A percentile compares a stretch with the other conserved stretches of the same genome.
Conservation (phyloP, 2,329 filamentous ascomycete genomes). For the Diaporthe amygdali region DNA sequence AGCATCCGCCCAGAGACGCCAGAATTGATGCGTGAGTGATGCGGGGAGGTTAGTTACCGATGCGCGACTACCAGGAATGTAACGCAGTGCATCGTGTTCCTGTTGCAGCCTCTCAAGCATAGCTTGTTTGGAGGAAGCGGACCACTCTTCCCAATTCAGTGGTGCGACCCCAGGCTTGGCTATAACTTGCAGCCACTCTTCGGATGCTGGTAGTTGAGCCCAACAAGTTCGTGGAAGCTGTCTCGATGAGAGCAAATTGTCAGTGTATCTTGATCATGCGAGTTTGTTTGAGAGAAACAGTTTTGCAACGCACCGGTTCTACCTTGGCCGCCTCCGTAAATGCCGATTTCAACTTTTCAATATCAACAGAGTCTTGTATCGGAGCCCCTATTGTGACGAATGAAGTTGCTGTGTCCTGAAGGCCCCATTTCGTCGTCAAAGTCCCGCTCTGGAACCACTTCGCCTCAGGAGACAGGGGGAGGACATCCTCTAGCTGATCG, state of each 20-base stretch:
- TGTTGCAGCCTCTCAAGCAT: neutral
- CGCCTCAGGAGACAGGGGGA: neutral
- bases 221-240: neutral
- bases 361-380: neutral
- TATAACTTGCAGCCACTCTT: neutral
- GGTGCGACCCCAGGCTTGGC: neutral
- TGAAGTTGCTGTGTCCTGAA: neutral
- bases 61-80: neutral
- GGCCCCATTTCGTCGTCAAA: neutral
- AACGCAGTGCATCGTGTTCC: neutral
- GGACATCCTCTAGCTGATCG: neutral
- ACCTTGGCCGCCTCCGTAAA: neutral
- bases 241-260: neutral
- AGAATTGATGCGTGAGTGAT: neutral
- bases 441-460: neutral
- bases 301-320: neutral
- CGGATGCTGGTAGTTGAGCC: neutral
- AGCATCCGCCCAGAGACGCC: neutral
- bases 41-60: neutral
- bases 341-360: constrained; percentile 2
- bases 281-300: too few relatives aligned
- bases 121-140: neutral
- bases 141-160: constrained; percentile 10
- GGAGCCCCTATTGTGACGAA: neutral
- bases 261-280: neutral